A percentile compares a stretch with the other conserved stretches of the same genome.
These are phyloP conservation scores for Dryas integrifolia DNA, from an alignment of 331 rosid genomes.

Conservation along the genomic window DNA sequence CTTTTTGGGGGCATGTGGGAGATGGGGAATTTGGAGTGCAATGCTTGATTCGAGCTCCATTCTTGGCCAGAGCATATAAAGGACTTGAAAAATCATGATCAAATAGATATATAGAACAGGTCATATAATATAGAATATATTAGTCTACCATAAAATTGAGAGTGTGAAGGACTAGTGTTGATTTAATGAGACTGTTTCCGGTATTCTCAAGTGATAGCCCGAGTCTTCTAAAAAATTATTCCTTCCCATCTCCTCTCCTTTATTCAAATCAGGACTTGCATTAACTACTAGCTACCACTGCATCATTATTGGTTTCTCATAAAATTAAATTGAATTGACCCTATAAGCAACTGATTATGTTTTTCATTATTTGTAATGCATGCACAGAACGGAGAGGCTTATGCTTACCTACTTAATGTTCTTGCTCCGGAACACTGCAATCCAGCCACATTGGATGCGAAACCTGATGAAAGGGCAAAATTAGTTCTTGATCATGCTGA, in stretches of 20 bases:
- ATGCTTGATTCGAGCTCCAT: background rate
- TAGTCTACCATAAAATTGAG: background rate
- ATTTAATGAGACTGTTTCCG: background rate
- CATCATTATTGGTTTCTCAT: conserved; percentile 12
- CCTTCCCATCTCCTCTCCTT: background rate
- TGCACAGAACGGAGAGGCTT: conserved; percentile 87
- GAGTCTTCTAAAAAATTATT: background rate
- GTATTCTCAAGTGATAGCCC: background rate
- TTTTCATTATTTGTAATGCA: conserved; percentile 11
- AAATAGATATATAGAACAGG: background rate
- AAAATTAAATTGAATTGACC: conserved; percentile 19
- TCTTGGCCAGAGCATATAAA: background rate
- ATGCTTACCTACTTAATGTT: conserved; percentile 89
- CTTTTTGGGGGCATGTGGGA: background rate
- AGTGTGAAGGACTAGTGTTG: background rate
- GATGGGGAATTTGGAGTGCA: background rate
- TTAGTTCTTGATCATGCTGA: conserved; percentile 93
- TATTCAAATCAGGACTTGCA: background rate
- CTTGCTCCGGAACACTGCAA: conserved; percentile 88
- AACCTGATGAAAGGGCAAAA: conserved; percentile 65
- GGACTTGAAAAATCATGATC: background rate
- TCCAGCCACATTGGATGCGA: conserved; percentile 72
- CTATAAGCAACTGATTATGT: conserved; percentile 14
- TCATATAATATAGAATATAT: background rate
- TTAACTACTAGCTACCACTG: background rate